Evolutionary conservation across 2,329 filamentous ascomycete genomes (phyloP), one percentile per base, ranked within the genome.

Genomic region (Colletotrichum filicis): DNA sequence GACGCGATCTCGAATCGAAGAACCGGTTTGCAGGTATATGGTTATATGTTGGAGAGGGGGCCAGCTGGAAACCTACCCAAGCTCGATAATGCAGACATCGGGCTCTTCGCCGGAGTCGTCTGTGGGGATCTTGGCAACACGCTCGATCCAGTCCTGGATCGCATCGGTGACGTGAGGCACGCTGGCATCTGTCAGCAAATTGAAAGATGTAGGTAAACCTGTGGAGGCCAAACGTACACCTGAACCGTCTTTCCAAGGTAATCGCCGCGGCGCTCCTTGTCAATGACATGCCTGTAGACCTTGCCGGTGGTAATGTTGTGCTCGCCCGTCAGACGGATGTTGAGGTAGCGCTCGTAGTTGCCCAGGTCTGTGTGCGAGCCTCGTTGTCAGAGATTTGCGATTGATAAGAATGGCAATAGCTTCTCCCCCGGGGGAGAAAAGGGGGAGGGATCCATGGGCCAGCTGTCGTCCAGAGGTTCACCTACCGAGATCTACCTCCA

Each of bases 231-330:
- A 58, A 78, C 78, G 12, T 76, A 80, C 67, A 97, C 93, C 83
- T 98, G 95, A 19, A 97, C 93, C 22, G 95, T 95, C 82, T 93
- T 92, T 76, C 96, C 96, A 14, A 98, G 89, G 79, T 98, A 98
- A 81, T 97, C 92, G 68, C 90, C 89, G 53, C 83, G 83, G 30
- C 89, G 85, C 79, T 91, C 89, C 73, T 90, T 91, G 79, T 95
- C 91, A 78, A 98, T 95, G 66, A 98, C 95, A 78, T 93, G 91
- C 79, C 94, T 89, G 85, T 98, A 98, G 77, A 98, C 95, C 87
- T 98, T 98, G 80, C 97, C 97, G 6, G 96, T 98, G 4, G 97
- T 99, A 83, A 99, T 97, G 84, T 98, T 98, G 87, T 96, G 95
- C 78, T 98, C 95, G 74, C 92, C 88, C 9, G 91, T 94, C 74